Evolutionary conservation across 768 basidiomycete genomes (phyloP), one percentile per base, ranked within the genome.

Genomic region (Russula sp.): DNA sequence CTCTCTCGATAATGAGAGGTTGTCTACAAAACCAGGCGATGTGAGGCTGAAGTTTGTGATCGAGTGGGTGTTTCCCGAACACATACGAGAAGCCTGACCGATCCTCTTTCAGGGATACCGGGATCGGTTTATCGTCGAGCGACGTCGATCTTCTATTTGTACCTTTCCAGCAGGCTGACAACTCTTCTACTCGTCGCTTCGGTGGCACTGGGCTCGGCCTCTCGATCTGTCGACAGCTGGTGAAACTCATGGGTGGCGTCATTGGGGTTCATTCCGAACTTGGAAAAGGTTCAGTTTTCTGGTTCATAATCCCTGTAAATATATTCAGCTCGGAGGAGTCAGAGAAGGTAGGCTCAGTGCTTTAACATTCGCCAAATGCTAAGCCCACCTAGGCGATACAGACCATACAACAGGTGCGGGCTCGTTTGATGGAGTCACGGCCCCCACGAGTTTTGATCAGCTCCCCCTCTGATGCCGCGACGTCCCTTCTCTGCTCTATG

Each of bases 91-190:
- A 22, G 6, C 32, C 13, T 6, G 37, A n/a, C 49, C 59, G 14
- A n/a, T 14, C 20, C 18, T 49, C 48, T 52, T 16, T 27, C 65
- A 87, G 84, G 69, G 88, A 90, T 70, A 86, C 86, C 6, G 88
- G 88, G 3, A 89, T 89, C 47, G 87, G 88, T 1, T 73, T 90
- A 57, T 81, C 85, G 7, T 76, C 82, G 7, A 84, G 80, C 63
- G 87, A 89, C 64, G 82, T 85, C 3, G 84, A 85, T 53, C 77
- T 83, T 8, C 73, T 90, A 4, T 90, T 89, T 66, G 82, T 85
- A 20, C 88, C 88, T 9, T 90, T 90, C 67, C 85, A 86, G 66
- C 88, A 90, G 73, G 87, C 87, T 10, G 88, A 89, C 76, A 88
- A 86, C 66, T 88, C 87, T 0, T 87, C 86, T 0, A 89, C 88